Evolutionary conservation across 805 yeast species (phyloP), one percentile per base, ranked within the genome.

Genomic region (Kazachstania africana): DNA sequence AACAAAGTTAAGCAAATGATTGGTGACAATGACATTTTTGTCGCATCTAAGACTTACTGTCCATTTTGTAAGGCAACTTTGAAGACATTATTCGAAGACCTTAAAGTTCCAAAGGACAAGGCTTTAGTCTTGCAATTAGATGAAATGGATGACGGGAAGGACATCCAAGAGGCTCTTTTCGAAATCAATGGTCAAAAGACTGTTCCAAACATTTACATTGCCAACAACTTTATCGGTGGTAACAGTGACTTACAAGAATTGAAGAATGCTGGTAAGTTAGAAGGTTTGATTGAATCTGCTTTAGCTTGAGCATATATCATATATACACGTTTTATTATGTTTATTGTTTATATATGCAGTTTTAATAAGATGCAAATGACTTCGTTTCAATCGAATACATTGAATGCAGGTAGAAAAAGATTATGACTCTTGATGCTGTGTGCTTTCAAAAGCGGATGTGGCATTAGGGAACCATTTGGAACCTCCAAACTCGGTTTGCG

Each of bases 221-320:
- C 68, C 31, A 94, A 94, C 38, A 70, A 85, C 61, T 95, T 84
- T 65, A 73, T 88, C 49, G 98, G 98, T 38, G 98, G 97, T 40
- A 83, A 84, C 70, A 78, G 88, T 24, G 95, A 84, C 45, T 65
- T 88, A 42, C 94, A 84, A 60, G 66, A 71, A 32, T 69, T 87
- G 56, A 65, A 70, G 43, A 65, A 75, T 17, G 47, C 57, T 28
- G 88, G 78, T 45, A 52, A 74, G 57, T 70, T 83, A 49, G 68
- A 65, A 37, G 16, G 28, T 5, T 13, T 28, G 12, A 23, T 35
- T 12, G 17, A 21, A 14, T 16, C 12, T n/a, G 31, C 25, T 14
- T 15, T 30, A 9, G 27, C 32, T 16, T 29, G 16, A 29, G 16
- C 10, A 19, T 19, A 19, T 19, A 19, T 19, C 10, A 8, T 19